phyloP scores from a whole-genome alignment of 306 rosid genomes.

The Hippophae gyantsensis region DNA sequence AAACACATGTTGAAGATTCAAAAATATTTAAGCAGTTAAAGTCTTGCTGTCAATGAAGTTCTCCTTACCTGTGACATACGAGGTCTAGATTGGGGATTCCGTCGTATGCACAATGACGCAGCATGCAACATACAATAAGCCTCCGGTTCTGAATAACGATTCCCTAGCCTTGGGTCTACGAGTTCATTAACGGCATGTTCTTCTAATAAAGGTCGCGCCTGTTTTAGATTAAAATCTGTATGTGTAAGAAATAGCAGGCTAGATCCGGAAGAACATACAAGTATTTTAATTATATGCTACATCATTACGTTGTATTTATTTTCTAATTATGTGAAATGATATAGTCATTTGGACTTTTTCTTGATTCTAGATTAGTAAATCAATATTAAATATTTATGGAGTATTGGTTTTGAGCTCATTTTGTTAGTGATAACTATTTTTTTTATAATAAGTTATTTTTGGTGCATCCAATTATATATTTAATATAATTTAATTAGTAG shows the following conservation, averaged over 20 bases:
- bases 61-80: slow-evolving; percentile 88
- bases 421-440: too few species aligned
- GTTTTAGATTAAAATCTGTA: slow-evolving; percentile 15
- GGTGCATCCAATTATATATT: too few species aligned
- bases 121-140: slow-evolving; percentile 88
- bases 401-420: too few species aligned
- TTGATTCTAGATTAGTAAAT: too few species aligned
- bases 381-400: too few species aligned
- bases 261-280: neutral
- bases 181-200: slow-evolving; percentile 73
- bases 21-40: neutral
- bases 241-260: neutral
- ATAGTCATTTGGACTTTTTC: too few species aligned
- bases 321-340: neutral
- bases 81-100: slow-evolving; percentile 86
- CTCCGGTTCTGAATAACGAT: slow-evolving; percentile 59
- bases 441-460: too few species aligned
- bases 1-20: neutral
- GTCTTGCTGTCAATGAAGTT: neutral
- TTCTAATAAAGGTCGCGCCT: slow-evolving; percentile 86
- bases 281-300: neutral
- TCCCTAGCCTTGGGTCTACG: slow-evolving; percentile 77
- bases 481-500: too few species aligned
- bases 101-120: slow-evolving; percentile 80
- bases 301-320: neutral